phyloP scores from a whole-genome alignment of 768 basidiomycete species.

The Mycena epipterygia region DNA sequence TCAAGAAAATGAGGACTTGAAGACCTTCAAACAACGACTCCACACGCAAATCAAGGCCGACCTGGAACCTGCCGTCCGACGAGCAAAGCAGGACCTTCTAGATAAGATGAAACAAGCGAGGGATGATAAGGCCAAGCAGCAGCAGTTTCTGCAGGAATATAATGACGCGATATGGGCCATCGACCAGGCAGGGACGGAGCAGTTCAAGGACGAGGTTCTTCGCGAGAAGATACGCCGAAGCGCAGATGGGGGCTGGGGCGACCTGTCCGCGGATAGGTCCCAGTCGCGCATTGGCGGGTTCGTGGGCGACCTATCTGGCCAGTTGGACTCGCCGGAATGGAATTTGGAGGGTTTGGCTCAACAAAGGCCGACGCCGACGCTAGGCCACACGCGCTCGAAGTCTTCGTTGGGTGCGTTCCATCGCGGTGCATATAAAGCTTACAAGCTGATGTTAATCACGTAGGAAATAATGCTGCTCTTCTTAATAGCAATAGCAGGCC shows the following conservation, averaged over 20 bases:
- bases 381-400: slow-evolving; percentile 23
- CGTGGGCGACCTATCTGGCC: slow-evolving; percentile 16
- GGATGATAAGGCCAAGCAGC: slow-evolving; percentile 30
- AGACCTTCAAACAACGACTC: slow-evolving; percentile 30
- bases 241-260: slow-evolving; percentile 24
- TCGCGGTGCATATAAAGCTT: background rate
- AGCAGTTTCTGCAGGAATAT: slow-evolving; percentile 30
- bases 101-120: slow-evolving; percentile 32
- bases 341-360: slow-evolving; percentile 21
- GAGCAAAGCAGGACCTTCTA: slow-evolving; percentile 28
- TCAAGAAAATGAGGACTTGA: slow-evolving; percentile 29
- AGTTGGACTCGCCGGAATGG: slow-evolving; percentile 17
- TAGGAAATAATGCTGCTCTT: slow-evolving; percentile 30
- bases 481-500: slow-evolving; percentile 23
- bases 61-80: slow-evolving; percentile 27
- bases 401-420: slow-evolving; percentile 28
- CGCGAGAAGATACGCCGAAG: slow-evolving; percentile 29
- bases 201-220: slow-evolving; percentile 26
- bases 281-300: slow-evolving; percentile 35
- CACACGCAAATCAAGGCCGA: slow-evolving; percentile 33
- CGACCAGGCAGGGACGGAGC: slow-evolving; percentile 26
- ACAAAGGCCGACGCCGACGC: slow-evolving; percentile 20
- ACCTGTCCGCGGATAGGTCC: slow-evolving; percentile 20
- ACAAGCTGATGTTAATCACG: background rate
- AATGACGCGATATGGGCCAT: slow-evolving; percentile 26